Conservation (phyloP, 164 flowering plant genomes). For the Amborella trichopoda region DNA sequence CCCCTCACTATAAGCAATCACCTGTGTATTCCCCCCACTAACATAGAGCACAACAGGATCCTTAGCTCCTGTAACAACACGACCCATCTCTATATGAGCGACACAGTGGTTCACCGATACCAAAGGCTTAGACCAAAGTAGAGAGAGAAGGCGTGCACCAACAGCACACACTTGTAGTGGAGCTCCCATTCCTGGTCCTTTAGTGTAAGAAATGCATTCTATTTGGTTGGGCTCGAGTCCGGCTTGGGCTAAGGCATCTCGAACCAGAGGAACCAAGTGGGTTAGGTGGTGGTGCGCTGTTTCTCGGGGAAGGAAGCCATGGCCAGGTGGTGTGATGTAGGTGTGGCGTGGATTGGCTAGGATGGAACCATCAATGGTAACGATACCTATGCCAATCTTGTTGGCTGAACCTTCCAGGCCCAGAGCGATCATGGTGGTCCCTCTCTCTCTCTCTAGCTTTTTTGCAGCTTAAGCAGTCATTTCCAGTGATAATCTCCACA, state of each 20-base stretch:
- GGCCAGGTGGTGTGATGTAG: constrained; percentile 95
- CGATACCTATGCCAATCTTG: constrained; percentile 94
- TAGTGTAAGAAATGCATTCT: constrained; percentile 94
- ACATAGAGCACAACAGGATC: constrained; percentile 96
- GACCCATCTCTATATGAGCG: constrained; percentile 97
- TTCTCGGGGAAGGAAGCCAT: constrained; percentile 92
- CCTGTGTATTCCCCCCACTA: constrained; percentile 98
- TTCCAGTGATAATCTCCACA: too few species aligned
- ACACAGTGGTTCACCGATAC: constrained; percentile 95
- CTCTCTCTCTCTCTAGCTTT: too few species aligned
- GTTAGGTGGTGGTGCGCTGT: constrained; percentile 90
- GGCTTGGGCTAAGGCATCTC: constrained; percentile 52
- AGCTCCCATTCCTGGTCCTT: constrained; percentile 99
- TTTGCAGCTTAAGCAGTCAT: too few species aligned
- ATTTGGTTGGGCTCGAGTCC: constrained; percentile 42
- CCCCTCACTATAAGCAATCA: constrained; percentile 91
- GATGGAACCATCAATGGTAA: constrained; percentile 80
- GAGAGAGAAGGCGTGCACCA: constrained; percentile 71
- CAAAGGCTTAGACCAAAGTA: constrained; percentile 85
- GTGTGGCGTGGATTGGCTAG: constrained; percentile 92
- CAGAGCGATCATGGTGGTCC: constrained; percentile 34
- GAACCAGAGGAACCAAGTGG: constrained; percentile 75
- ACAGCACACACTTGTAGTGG: constrained; percentile 80
- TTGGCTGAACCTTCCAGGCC: constrained; percentile 97
- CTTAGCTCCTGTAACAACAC: constrained; percentile 82